Evolutionary conservation across 169 alveolate species (phyloP), one percentile per base, ranked within the genome.

Genomic region (Pseudocohnilembus persalinus): DNA sequence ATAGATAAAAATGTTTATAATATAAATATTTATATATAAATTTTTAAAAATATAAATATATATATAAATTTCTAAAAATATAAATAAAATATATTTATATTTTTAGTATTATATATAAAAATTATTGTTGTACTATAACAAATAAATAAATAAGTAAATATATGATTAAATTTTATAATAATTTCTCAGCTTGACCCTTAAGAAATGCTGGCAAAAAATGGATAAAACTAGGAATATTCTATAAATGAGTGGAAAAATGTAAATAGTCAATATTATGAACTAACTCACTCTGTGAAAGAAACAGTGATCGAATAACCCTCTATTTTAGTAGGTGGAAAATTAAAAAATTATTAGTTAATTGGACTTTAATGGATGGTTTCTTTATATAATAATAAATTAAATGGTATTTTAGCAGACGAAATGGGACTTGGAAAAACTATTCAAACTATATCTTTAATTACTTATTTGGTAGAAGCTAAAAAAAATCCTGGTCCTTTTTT

Each of bases 381-480:
- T 26, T 92, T 98, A 74, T 97, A 98, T 89, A 98, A 98, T 68
- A 97, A 98, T 82, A 98, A 97, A 85, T 88, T 98, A 31, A 97
- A 98, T 89, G 99, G 99, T 0, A 98, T 98, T 28, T 82, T 98
- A 24, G 99, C 99, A 25, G 99, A 98, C 90, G 99, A 98, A 90
- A 98, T 98, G 99, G 99, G 99, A 27, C 95, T 98, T 32, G 99
- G 99, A 30, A 98, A 98, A 86, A 98, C 99, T 11, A 97, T 98
- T 29, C 98, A 98, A 85, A 98, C 99, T 0, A 97, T 98, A 26
- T 98, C 99, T 1, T 87, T 98, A 20, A 92, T 98, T 76, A 95
- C 97, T 63, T 97, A 96, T 78, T 81, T 98, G 26, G 94, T 96
- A 84, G 99, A 98, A 89, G 90, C 82, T 29, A 97, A 98, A 88